These are phyloP conservation scores for Komagataella pastoris DNA, from an alignment of 805 yeast genomes.

Conservation along the genomic window DNA sequence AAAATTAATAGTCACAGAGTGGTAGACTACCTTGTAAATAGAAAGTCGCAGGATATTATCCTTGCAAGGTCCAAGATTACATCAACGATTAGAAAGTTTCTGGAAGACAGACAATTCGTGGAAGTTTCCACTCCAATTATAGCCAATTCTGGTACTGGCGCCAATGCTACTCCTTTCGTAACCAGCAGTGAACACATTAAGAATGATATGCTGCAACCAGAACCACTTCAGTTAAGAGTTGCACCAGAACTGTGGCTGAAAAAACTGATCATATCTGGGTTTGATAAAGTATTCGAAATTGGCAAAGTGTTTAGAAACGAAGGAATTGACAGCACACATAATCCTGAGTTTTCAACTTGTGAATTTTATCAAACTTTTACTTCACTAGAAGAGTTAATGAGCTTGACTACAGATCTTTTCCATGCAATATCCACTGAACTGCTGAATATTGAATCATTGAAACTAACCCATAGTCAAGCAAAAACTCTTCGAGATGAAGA, in stretches of 20 bases:
- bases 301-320: constrained; percentile 85
- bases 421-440: constrained; percentile 22
- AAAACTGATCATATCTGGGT: constrained; percentile 68
- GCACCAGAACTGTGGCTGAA: constrained; percentile 97
- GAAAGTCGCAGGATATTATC: constrained; percentile 30
- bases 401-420: constrained; percentile 47
- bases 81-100: constrained; percentile 39
- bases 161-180: constrained; percentile 78
- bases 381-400: constrained; percentile 52
- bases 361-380: constrained; percentile 77
- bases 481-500: constrained; percentile 1
- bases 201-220: constrained; percentile 11
- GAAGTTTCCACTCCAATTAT: constrained; percentile 89
- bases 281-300: constrained; percentile 77
- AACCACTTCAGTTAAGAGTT: constrained; percentile 52
- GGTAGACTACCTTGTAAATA: constrained; percentile 57
- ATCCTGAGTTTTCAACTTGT: constrained; percentile 86
- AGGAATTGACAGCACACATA: constrained; percentile 86
- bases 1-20: constrained; percentile 57
- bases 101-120: constrained; percentile 41
- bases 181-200: constrained; percentile 30
- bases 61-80: constrained; percentile 42
- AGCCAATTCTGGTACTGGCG: constrained; percentile 61
- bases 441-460: constrained; percentile 1
- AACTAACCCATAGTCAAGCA: background rate